Evolutionary conservation across 352 stramenopile species (phyloP).

Genomic region (Phytophthora tentaculata): DNA sequence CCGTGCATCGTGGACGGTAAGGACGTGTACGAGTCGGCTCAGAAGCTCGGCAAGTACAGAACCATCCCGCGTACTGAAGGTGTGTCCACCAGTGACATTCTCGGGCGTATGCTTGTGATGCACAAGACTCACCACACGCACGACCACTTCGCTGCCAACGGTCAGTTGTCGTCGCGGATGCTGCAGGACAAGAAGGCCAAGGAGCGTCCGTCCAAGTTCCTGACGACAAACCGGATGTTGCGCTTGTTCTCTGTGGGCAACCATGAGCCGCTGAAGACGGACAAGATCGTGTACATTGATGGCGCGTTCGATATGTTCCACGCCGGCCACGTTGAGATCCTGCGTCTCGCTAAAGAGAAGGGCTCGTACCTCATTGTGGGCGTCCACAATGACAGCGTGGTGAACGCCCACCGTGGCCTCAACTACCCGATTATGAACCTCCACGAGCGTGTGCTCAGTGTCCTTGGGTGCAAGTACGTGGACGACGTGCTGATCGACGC

Average conservation of each 20-base stretch:
- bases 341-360: conserved; percentile 93
- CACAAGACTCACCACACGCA: conserved; percentile 94
- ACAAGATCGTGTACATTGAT: conserved; percentile 98
- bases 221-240: conserved; percentile 96
- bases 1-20: conserved; percentile 99
- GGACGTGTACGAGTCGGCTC: conserved; percentile 98
- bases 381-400: conserved; percentile 95
- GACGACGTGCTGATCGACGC: conserved; percentile 99
- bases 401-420: conserved; percentile 89
- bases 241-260: conserved; percentile 91
- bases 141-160: conserved; percentile 74
- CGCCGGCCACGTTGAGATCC: conserved; percentile 95
- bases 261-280: conserved; percentile 87
- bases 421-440: conserved; percentile 99
- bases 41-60: conserved; percentile 96
- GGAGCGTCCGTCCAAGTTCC: conserved; percentile 92
- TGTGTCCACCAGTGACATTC: conserved; percentile 98
- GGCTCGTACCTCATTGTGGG: conserved; percentile 97
- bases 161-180: conserved; percentile 80
- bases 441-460: conserved; percentile 97
- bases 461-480: conserved; percentile 96
- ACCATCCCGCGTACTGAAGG: conserved; percentile 96
- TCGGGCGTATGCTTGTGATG: conserved; percentile 98
- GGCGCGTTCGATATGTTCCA: conserved; percentile 99
- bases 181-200: conserved; percentile 60